Conservation (phyloP, 2,329 filamentous ascomycete species). For the Torrubiellomyces zombiae region DNA sequence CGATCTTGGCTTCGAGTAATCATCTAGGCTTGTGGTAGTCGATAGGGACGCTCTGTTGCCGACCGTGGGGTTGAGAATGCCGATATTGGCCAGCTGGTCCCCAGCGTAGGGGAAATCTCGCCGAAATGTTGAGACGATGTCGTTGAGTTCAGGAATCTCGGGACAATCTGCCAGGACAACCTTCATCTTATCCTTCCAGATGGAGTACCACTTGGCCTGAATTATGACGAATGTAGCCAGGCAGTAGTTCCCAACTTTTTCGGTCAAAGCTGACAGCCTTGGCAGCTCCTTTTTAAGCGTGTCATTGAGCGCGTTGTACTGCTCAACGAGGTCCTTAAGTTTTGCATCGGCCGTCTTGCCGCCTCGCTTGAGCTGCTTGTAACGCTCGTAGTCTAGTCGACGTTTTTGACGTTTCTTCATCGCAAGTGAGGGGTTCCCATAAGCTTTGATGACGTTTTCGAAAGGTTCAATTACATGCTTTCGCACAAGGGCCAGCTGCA, state of each 20-base stretch:
- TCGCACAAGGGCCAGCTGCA: constrained; percentile 46
- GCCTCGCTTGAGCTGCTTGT: constrained; percentile 56
- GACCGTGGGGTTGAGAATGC: constrained; percentile 61
- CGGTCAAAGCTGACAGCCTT: constrained; percentile 64
- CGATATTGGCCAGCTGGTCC: constrained; percentile 51
- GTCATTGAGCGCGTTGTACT: constrained; percentile 83
- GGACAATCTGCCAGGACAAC: constrained; percentile 49
- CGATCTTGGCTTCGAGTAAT: constrained; percentile 29
- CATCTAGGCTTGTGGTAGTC: constrained; percentile 39
- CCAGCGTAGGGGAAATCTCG: constrained; percentile 65
- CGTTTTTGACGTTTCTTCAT: constrained; percentile 93
- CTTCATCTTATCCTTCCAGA: constrained; percentile 72
- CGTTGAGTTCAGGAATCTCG: constrained; percentile 48
- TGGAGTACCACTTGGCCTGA: constrained; percentile 66
- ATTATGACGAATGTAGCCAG: constrained; percentile 71
- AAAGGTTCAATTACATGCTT: constrained; percentile 78
- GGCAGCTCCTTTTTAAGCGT: constrained; percentile 86
- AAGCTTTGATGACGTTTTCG: constrained; percentile 58
- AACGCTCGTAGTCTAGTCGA: constrained; percentile 76
- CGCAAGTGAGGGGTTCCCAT: constrained; percentile 68
- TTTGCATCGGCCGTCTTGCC: constrained; percentile 82
- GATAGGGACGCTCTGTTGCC: constrained; percentile 41
- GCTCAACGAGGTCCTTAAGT: constrained; percentile 66
- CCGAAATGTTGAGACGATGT: constrained; percentile 64
- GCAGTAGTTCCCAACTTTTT: constrained; percentile 68